phyloP scores from a whole-genome alignment of 2,329 filamentous ascomycete species.

The Neofusicoccum umdonicola region DNA sequence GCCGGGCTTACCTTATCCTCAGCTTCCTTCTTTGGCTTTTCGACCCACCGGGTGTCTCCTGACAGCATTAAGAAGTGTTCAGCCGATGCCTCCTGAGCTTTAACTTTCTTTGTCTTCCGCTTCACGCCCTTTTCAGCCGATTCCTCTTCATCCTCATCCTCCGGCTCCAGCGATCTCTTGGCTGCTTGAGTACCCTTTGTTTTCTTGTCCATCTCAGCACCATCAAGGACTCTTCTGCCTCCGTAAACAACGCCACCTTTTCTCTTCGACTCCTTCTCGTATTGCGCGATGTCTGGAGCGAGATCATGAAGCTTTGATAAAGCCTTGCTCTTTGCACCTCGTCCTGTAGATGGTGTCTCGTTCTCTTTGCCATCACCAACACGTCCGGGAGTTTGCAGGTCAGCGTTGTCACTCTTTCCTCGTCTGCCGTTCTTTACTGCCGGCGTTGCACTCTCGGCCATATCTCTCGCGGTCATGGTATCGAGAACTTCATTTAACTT shows the following conservation, averaged over 20 bases:
- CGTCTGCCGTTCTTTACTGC: slow-evolving; percentile 28
- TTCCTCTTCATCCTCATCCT: slow-evolving; percentile 35
- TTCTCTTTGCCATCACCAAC: slow-evolving; percentile 70
- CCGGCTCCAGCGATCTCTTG: slow-evolving; percentile 46
- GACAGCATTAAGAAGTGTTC: slow-evolving; percentile 78
- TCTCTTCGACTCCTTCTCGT: slow-evolving; percentile 91
- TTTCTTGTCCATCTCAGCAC: slow-evolving; percentile 34
- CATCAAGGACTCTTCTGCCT: slow-evolving; percentile 39
- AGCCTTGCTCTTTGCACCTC: slow-evolving; percentile 86
- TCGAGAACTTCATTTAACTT: slow-evolving; percentile 12
- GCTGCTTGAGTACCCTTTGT: slow-evolving; percentile 40
- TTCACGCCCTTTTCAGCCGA: slow-evolving; percentile 55
- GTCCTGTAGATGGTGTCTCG: slow-evolving; percentile 73
- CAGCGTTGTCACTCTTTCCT: slow-evolving; percentile 22
- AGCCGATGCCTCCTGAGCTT: slow-evolving; percentile 55
- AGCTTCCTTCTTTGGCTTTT: slow-evolving; percentile 70
- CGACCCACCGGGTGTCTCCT: slow-evolving; percentile 79
- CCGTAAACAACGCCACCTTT: slow-evolving; percentile 64
- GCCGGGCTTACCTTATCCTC: slow-evolving; percentile 68
- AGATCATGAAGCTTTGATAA: slow-evolving; percentile 72
- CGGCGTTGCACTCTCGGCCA: slow-evolving; percentile 21
- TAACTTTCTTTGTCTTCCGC: slow-evolving; percentile 58
- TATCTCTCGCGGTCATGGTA: slow-evolving; percentile 25
- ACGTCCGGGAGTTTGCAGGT: slow-evolving; percentile 53
- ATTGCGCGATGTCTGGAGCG: slow-evolving; percentile 81